These are phyloP conservation scores for Penicillium goetzii DNA, from an alignment of 495 filamentous ascomycete genomes.

Conservation along the genomic window DNA sequence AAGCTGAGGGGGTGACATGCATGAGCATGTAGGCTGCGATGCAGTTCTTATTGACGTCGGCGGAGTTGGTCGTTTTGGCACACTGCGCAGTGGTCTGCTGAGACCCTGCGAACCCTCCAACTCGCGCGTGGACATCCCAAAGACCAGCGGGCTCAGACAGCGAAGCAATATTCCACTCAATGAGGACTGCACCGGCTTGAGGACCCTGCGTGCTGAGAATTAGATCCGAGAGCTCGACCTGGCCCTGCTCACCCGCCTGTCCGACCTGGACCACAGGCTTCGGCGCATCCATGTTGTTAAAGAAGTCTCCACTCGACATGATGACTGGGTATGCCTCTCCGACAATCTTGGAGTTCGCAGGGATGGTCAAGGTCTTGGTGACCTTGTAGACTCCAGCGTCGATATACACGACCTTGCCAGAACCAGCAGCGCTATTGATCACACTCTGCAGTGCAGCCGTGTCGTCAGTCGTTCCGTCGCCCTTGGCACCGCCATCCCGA, in stretches of 20 bases:
- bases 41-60: background rate
- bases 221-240: background rate
- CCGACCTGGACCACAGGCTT: background rate
- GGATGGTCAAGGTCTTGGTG: background rate
- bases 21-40: background rate
- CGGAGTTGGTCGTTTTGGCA: background rate
- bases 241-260: background rate
- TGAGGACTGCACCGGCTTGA: background rate
- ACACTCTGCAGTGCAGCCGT: background rate
- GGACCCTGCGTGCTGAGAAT: background rate
- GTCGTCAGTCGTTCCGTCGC: background rate
- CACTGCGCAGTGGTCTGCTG: background rate
- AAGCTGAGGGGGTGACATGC: background rate
- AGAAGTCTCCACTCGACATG: conserved; percentile 1
- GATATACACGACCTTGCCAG: background rate
- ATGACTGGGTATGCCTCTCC: background rate
- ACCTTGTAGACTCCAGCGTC: background rate
- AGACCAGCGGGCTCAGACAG: background rate
- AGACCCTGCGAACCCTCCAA: background rate
- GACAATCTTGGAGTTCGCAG: background rate
- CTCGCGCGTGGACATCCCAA: background rate
- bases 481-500: background rate
- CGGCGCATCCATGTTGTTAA: background rate
- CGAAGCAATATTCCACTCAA: background rate
- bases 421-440: background rate